Evolutionary conservation across 1,284 basidiomycete species (phyloP), one percentile per base, ranked within the genome.

Genomic region (Rhodotorula mucilaginosa): DNA sequence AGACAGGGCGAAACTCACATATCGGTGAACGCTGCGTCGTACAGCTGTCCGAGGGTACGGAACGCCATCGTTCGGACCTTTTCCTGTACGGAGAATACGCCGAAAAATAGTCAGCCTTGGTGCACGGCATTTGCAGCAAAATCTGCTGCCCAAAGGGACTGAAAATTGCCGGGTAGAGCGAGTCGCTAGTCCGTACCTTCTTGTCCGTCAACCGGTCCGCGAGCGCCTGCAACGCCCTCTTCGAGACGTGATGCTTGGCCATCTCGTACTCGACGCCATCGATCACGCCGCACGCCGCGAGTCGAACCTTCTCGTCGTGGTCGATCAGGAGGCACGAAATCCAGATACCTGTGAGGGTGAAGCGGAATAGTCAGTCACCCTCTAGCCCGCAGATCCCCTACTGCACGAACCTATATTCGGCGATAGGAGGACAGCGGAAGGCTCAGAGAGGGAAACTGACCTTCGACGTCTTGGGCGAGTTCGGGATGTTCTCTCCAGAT

Each of bases 251-350:
- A 79, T 97, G 93, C 54, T 94, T 80, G 0, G 89, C 89, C 0
- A 90, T 91, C 81, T 98, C 69, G 79, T 94, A 97, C 80, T 97
- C 94, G 44, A 98, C 82, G 13, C 46, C 58, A 19, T 88, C 88
- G 75, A 95, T 91, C 12, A 92, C 82, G 79, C 87, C 89, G 83
- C 93, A 95, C 0, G 89, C 88, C 0, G 92, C 90, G 2, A 89
- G 87, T 48, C 97, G 87, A 39, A 99, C 89, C 77, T 89, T 91
- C 76, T 99, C 97, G 75, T 99, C 97, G 0, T 91, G 88, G 80
- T 99, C 97, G 2, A 87, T 79, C 10, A 94, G 82, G 77, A 94
- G 93, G 19, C 29, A 31, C 26, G 82, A 80, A n/a, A 82, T 79
- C 44, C 95, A 82, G 21, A 87, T 82, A 13, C 87, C 91, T 90